Base-by-base conservation (phyloP, 352 stramenopile species). In the Thalassiosira pacifica region DNA sequence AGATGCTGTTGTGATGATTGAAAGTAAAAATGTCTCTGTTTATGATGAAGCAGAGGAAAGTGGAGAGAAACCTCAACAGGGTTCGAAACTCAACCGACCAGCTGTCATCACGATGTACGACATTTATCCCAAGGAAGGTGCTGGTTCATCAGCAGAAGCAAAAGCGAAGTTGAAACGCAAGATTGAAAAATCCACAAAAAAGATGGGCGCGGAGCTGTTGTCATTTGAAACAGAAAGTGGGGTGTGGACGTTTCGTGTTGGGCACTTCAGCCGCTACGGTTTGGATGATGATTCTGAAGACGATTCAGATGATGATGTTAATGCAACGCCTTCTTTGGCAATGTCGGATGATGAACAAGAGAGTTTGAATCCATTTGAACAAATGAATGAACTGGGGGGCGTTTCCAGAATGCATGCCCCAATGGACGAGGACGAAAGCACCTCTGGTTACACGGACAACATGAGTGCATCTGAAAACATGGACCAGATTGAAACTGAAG, bases 41-140 rank as follows among this genome's bases (percentile, higher is more conserved):
- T 97, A 97, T 82, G 88, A 92, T 61, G 75, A 90, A 65, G 91
- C 93, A 57, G 92, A 96, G 82, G 76, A 78, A 31, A 85, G 87
- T 22, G 89, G 89, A 10, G 87, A 59, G 0, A 96, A 96, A 76
- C 93, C 94, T 37, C 52, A 81, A 16, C 79, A 89, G 31, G 94
- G 94, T 34, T 90, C 87, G 19, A 96, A 96, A 76, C 80, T 97
- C 66, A 97, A 97, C 79, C 83, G 93, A 19, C 87, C 94, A 59
- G 94, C 94, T 74, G 78, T 96, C 52, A 92, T 96, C 60, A 96
- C 93, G 0, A 87, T 96, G 31, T 84, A 93, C 52, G 77, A 90
- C 76, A 85, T 96, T 10, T 95, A 86, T 71, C 88, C 90, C 19
- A 91, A 91, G 60, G 85, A 90, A 48, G 79, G 87, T 11, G 74